These are phyloP conservation scores for Ascocoryne sarcoides DNA, from an alignment of 2,329 filamentous ascomycete genomes.

Conservation along the genomic window DNA sequence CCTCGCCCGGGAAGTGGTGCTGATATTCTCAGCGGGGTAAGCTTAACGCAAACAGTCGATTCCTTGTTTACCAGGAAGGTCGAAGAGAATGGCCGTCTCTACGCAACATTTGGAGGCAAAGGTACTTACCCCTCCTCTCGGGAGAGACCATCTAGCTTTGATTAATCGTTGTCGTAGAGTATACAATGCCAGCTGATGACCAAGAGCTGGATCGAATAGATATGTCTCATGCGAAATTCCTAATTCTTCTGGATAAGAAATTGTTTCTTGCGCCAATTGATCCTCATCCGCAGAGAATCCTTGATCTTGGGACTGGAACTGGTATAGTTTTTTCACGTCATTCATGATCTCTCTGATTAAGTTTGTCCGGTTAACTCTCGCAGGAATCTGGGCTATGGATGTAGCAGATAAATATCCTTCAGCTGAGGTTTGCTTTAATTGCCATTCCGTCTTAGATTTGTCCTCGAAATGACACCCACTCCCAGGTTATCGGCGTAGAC, in stretches of 20 bases:
- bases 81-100: slow-evolving; percentile 18
- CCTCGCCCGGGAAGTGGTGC: background rate
- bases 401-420: slow-evolving; percentile 26
- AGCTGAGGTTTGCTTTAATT: slow-evolving; percentile 18
- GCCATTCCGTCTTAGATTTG: background rate
- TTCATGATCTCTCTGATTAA: background rate
- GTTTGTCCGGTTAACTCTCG: background rate
- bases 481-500: slow-evolving; percentile 23
- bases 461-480: background rate
- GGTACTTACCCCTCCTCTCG: slow-evolving; percentile 3
- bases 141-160: background rate
- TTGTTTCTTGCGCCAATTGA: slow-evolving; percentile 23
- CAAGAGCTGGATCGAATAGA: slow-evolving; percentile 35
- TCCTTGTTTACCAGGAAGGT: slow-evolving; percentile 16
- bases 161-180: slow-evolving; percentile 2
- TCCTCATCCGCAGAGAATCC: slow-evolving; percentile 25
- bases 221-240: slow-evolving; percentile 32
- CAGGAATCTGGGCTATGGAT: slow-evolving; percentile 23
- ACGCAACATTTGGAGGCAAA: slow-evolving; percentile 15
- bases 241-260: slow-evolving; percentile 17
- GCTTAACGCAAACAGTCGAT: slow-evolving; percentile 16
- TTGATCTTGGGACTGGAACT: slow-evolving; percentile 28
- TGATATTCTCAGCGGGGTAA: slow-evolving; percentile 7
- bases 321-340: slow-evolving; percentile 3
- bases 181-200: slow-evolving; percentile 33